Conservation (phyloP, 441 rosid genomes). For the Populus hybrid region DNA sequence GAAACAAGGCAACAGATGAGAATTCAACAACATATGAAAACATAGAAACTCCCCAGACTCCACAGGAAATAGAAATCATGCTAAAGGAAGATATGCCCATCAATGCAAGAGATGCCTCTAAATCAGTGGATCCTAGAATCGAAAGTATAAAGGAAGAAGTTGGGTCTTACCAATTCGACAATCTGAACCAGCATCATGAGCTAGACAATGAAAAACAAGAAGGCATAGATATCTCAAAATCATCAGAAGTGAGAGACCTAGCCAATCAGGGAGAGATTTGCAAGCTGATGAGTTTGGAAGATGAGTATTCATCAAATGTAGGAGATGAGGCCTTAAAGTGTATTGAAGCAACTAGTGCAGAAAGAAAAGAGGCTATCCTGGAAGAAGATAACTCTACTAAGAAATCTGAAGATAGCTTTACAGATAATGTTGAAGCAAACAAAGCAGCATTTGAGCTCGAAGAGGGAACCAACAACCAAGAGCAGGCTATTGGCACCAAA, state of each 20-base stretch:
- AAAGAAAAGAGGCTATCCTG: slow-evolving; percentile 17
- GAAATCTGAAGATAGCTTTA: slow-evolving; percentile 22
- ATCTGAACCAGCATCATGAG: slow-evolving; percentile 17
- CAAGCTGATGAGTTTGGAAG: slow-evolving; percentile 7
- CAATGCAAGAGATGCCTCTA: slow-evolving; percentile 18
- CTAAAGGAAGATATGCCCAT: slow-evolving; percentile 15
- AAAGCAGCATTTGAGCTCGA: slow-evolving; percentile 18
- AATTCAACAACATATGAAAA: slow-evolving; percentile 16
- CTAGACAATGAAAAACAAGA: slow-evolving; percentile 17
- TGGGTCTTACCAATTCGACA: slow-evolving; percentile 18
- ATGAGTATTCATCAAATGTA: slow-evolving; percentile 16
- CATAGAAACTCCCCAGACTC: slow-evolving; percentile 9
- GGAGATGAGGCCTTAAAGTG: slow-evolving; percentile 17
- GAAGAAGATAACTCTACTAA: slow-evolving; percentile 20
- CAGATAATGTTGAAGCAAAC: slow-evolving; percentile 23
- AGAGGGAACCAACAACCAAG: slow-evolving; percentile 11
- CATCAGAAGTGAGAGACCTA: slow-evolving; percentile 17
- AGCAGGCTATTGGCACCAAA: slow-evolving; percentile 9
- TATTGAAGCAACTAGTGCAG: slow-evolving; percentile 4
- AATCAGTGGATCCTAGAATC: slow-evolving; percentile 14
- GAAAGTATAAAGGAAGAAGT: slow-evolving; percentile 15
- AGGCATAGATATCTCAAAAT: slow-evolving; percentile 10
- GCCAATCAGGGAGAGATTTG: slow-evolving; percentile 17
- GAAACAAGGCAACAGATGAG: slow-evolving; percentile 17
- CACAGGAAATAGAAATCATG: slow-evolving; percentile 7